Percentiles rank a stretch among this genome's conserved stretches.
Conservation (phyloP, 768 basidiomycete genomes). For the Mycena latifolia region DNA sequence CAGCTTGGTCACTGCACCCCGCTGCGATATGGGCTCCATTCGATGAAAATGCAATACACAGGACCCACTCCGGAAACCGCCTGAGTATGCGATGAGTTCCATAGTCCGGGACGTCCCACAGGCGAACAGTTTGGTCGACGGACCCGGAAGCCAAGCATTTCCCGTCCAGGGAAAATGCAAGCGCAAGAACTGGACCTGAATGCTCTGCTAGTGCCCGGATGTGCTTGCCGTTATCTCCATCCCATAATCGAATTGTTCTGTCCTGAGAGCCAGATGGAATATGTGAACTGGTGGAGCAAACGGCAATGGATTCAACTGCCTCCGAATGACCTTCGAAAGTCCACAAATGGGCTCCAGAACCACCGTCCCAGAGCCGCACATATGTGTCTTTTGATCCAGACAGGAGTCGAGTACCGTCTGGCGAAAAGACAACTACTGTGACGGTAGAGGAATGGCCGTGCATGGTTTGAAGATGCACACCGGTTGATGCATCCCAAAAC, state of each 20-base stretch:
- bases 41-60: slow-evolving; percentile 2
- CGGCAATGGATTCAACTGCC: not conserved
- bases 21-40: not conserved
- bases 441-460: not conserved
- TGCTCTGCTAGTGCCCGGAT: not conserved
- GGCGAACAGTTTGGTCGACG: not conserved
- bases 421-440: not conserved
- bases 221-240: not conserved
- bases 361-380: not conserved
- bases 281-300: not conserved
- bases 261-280: not conserved
- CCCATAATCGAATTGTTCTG: not conserved
- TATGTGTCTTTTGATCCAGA: not conserved
- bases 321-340: not conserved
- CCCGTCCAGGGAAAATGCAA: not conserved
- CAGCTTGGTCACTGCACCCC: not conserved
- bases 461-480: not conserved
- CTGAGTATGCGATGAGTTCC: not conserved
- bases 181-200: not conserved
- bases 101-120: not conserved
- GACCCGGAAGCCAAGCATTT: not conserved
- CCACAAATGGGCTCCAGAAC: not conserved
- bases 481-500: slow-evolving; percentile 1
- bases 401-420: not conserved
- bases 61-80: not conserved